Evolutionary conservation across 371 early-diverging fungal genomes (phyloP).

Genomic region (Zychaea mexicana): DNA sequence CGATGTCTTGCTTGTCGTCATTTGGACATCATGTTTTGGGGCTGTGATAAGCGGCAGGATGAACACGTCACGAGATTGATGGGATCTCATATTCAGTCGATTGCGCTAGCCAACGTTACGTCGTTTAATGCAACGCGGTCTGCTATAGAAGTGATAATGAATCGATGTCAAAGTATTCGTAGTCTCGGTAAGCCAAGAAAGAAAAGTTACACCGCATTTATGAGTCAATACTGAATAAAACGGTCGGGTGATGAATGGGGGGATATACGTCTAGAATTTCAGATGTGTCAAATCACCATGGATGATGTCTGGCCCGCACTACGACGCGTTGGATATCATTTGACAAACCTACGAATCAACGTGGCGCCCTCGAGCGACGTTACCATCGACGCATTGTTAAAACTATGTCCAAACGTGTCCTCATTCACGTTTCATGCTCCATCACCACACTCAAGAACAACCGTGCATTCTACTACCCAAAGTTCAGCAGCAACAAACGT

Average conservation of each 20-base stretch:
- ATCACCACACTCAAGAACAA: background rate
- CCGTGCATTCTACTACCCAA: background rate
- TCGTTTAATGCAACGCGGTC: background rate
- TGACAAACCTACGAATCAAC: background rate
- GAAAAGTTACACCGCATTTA: background rate
- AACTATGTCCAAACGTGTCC: background rate
- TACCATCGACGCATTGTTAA: background rate
- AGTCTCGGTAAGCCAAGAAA: background rate
- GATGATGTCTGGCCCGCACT: background rate
- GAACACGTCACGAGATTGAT: background rate
- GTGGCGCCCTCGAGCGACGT: background rate
- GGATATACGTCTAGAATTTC: background rate
- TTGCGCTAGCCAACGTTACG: background rate
- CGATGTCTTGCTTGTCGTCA: background rate
- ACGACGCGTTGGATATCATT: background rate
- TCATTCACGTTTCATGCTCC: constrained; percentile 3
- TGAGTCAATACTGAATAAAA: background rate
- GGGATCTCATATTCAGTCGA: background rate
- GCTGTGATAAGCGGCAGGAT: background rate
- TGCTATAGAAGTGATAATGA: background rate
- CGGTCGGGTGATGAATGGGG: no score
- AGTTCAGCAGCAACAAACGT: background rate
- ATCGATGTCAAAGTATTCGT: background rate
- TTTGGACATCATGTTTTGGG: background rate
- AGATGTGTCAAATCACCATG: background rate